Base-by-base conservation (phyloP, 2,329 filamentous ascomycete genomes). In the Myrmaecium sp. region DNA sequence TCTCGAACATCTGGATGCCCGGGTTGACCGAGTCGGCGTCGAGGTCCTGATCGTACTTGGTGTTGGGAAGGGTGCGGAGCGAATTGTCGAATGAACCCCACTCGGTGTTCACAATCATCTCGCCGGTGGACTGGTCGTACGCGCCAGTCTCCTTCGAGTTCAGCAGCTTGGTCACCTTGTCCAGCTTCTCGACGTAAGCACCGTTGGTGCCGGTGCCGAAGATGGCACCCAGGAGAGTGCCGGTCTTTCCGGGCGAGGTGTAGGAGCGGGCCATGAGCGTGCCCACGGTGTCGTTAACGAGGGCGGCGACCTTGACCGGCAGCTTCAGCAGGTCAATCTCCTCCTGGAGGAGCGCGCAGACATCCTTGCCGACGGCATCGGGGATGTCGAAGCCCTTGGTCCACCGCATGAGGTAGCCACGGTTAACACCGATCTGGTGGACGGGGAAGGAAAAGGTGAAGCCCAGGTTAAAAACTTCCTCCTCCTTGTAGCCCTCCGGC, bases 361-460 rank as follows among this genome's bases (percentile, higher is more conserved):
- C 84, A 51, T 98, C 89, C 55, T 94, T 78, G 41, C 86, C 89
- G 31, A 98, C 55, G 1, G 84, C 80, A 47, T 95, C 89, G n/a
- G 74, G 68, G 38, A 98, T 95, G 48, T 95, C 82, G 49, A 94
- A 98, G 27, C 89, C 89, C 61, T 98, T 98, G 31, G 89, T 98
- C 89, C 89, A 98, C 40, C 89, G 74, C 54, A 94, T 89, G 29
- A 98, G 64, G 30, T 74, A 77, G 33, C 89, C 89, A 57, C 83
- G 86, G 64, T 95, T 95, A 51, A 98, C 93, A 20, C 82, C 84
- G 31, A 79, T 64, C 52, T 98, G 89, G 49, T 91, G 72, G 20
- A 95, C 84, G 3, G 89, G 89, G 58, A 95, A 98, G 49, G 80
- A 92, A 57, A 98, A 98, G 28, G 89, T 98, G 57, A 98, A 98